Evolutionary conservation across 345 rosid genomes (phyloP).

Genomic region (Pugionium cornutum): DNA sequence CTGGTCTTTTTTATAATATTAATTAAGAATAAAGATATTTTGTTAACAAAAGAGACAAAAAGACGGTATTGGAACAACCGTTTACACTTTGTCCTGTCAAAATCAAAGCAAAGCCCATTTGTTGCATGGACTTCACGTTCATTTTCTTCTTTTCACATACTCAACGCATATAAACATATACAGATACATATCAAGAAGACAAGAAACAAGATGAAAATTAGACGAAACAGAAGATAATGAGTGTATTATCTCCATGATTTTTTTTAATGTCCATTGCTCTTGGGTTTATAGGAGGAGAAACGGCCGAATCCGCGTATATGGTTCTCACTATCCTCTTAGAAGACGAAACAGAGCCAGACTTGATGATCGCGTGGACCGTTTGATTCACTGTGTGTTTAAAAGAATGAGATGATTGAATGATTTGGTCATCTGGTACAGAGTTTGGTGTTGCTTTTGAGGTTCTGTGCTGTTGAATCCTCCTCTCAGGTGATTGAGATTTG

Average conservation of each 20-base stretch:
- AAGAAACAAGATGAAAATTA: background rate
- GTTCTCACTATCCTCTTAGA: slow-evolving; percentile 46
- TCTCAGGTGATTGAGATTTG: slow-evolving; percentile 35
- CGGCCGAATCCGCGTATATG: slow-evolving; percentile 47
- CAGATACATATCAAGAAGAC: slow-evolving; percentile 19
- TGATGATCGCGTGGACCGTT: slow-evolving; percentile 45
- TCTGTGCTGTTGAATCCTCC: slow-evolving; percentile 30
- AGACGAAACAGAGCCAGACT: slow-evolving; percentile 51
- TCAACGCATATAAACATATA: slow-evolving; percentile 34
- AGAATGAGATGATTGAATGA: slow-evolving; percentile 40
- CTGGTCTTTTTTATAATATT: no score
- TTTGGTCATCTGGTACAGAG: slow-evolving; percentile 34
- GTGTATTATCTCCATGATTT: slow-evolving; percentile 26
- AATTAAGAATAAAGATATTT: no score
- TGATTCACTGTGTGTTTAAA: slow-evolving; percentile 30
- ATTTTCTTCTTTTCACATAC: slow-evolving; percentile 17
- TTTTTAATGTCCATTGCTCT: slow-evolving; percentile 39
- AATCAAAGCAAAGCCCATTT: no score
- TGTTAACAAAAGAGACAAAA: no score
- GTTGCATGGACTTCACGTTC: no score
- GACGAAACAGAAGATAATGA: slow-evolving; percentile 27
- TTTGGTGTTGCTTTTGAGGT: slow-evolving; percentile 31
- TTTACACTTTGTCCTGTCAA: no score
- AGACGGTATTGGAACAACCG: no score
- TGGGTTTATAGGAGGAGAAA: slow-evolving; percentile 54